Base-by-base conservation (phyloP, 1,284 basidiomycete species). In the Ustilago curta region DNA sequence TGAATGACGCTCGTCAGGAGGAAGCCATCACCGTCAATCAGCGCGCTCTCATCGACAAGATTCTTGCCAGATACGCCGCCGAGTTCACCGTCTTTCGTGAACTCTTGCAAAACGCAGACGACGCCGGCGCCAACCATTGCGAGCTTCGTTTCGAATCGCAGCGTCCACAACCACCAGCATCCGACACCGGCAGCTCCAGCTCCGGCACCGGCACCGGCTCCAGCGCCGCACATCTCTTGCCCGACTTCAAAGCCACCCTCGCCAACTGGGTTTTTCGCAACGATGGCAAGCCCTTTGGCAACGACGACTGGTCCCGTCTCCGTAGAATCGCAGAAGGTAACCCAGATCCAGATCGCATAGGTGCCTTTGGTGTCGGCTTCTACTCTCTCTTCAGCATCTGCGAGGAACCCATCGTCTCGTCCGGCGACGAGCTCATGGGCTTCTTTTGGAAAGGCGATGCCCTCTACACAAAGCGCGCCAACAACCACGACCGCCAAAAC, bases 1-100 rank as follows among this genome's bases (percentile, higher is more conserved):
- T 70, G 43, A 61, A 73, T 19, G 80, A 82, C 39, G 74, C 65
- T 31, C 70, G 77, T 29, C 70, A 74, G 21, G 79, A 80, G 47
- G 93, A 94, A 83, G 90, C 91, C 2, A 93, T 97, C 4, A 93
- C 95, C 82, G 95, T 98, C 58, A 97, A 99, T 84, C 96, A 98
- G 86, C 89, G 95, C 50, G 81, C 79, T 11, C 80, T 74, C 67
- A 81, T 76, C 61, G 82, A 81, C 74, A 82, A 82, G 65, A 93
- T 96, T 42, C 89, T 97, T 23, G 93, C 95, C 19, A 89, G 96
- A 47, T 99, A 98, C 85, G 93, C 93, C 23, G 95, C 93, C 58
- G 95, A 97, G 86, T 83, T 83, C 65, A 84, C 82, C 56, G 93
- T 95, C 48, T 96, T 95, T 80, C 89, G 95, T 42, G 95, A 98